These are phyloP conservation scores for Pleurotus salmoneostramineus DNA, from an alignment of 768 basidiomycete species.

Conservation along the genomic window DNA sequence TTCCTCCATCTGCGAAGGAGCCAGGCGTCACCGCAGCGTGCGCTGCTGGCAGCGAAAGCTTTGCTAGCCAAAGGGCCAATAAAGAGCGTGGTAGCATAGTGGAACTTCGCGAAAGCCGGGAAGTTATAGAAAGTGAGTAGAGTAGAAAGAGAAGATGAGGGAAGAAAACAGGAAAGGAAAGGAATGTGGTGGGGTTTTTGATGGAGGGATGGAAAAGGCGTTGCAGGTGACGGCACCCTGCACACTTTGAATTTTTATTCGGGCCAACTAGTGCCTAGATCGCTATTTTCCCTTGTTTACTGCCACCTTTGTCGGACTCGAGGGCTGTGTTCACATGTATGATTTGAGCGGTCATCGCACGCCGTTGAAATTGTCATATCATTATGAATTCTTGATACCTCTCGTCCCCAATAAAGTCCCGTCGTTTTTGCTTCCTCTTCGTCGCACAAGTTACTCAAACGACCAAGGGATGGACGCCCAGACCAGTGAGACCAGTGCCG, in stretches of 20 bases:
- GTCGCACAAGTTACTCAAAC: background rate
- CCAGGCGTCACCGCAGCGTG: slow-evolving; percentile 30
- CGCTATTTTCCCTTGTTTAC: slow-evolving; percentile 2
- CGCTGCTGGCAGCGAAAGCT: slow-evolving; percentile 13
- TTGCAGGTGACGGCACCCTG: background rate
- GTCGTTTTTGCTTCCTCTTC: background rate
- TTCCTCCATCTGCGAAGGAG: slow-evolving; percentile 41
- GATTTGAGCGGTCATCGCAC: background rate
- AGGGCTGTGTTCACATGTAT: slow-evolving; percentile 1
- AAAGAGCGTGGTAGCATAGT: slow-evolving; percentile 12
- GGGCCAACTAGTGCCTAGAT: slow-evolving; percentile 7
- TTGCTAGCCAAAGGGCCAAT: slow-evolving; percentile 22
- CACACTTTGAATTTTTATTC: slow-evolving; percentile 3
- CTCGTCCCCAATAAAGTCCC: background rate
- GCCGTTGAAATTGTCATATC: background rate
- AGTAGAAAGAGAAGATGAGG: slow-evolving; percentile 7
- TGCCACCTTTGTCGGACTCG: slow-evolving; percentile 4
- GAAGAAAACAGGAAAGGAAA: background rate
- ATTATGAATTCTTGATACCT: background rate
- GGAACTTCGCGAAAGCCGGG: background rate
- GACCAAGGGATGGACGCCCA: background rate
- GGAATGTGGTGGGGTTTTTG: slow-evolving; percentile 4
- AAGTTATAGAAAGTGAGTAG: background rate
- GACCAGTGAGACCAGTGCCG: background rate
- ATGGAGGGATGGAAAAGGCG: slow-evolving; percentile 6